Conservation (phyloP, 2,329 filamentous ascomycete species). For the Bipolaris sorokiniana region DNA sequence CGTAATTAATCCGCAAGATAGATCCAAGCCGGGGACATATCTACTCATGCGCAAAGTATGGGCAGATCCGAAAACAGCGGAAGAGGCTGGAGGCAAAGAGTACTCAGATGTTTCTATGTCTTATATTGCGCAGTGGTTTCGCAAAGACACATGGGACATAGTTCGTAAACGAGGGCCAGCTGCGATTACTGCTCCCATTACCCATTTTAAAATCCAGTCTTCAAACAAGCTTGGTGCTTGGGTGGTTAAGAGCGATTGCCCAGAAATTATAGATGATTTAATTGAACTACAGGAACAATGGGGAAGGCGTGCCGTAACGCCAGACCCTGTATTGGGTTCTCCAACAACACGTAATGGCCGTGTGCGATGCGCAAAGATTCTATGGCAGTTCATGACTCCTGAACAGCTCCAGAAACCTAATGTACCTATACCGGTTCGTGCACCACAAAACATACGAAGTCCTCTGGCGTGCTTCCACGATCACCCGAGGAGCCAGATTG, state of each 20-base stretch:
- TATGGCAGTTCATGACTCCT: slow-evolving; percentile 15
- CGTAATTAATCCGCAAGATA: slow-evolving; percentile 41
- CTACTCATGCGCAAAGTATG: slow-evolving; percentile 41
- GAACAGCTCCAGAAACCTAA: slow-evolving; percentile 26
- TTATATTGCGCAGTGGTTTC: slow-evolving; percentile 48
- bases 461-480: background rate
- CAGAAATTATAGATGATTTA: slow-evolving; percentile 23
- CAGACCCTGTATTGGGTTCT: background rate
- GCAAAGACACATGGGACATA: slow-evolving; percentile 39
- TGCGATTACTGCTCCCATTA: slow-evolving; percentile 27
- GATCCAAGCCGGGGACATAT: slow-evolving; percentile 20
- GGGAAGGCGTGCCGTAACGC: background rate
- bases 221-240: slow-evolving; percentile 21
- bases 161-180: slow-evolving; percentile 30
- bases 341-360: background rate
- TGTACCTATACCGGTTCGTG: slow-evolving; percentile 20
- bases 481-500: background rate
- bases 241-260: slow-evolving; percentile 25
- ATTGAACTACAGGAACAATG: slow-evolving; percentile 16
- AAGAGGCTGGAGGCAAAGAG: slow-evolving; percentile 34
- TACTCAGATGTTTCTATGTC: slow-evolving; percentile 41
- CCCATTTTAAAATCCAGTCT: slow-evolving; percentile 34
- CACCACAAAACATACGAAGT: background rate
- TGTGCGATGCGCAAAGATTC: slow-evolving; percentile 5
- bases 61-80: slow-evolving; percentile 21